Evolutionary conservation across 148 eudicot genomes (phyloP).

Genomic region (Arbutus unedo): DNA sequence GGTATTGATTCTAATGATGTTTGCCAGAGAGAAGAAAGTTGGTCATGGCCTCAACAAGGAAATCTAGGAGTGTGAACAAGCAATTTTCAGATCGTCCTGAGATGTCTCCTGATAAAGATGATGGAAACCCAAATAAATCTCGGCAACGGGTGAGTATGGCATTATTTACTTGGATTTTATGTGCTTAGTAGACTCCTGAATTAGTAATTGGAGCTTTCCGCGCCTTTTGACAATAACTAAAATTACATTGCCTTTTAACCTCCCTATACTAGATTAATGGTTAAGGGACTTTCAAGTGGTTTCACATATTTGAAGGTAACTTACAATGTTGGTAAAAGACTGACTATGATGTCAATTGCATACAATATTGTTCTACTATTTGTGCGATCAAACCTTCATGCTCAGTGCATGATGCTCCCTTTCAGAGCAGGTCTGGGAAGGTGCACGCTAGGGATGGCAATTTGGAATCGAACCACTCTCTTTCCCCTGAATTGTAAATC

Average conservation of each 20-base stretch:
- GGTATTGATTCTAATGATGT: not conserved
- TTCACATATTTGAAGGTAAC: too few species aligned
- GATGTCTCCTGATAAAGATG: slow-evolving; percentile 25
- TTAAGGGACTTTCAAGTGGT: not conserved
- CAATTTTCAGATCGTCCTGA: slow-evolving; percentile 25
- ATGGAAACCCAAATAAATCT: slow-evolving; percentile 28
- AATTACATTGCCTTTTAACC: not conserved
- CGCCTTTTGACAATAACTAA: not conserved
- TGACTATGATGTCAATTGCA: too few species aligned
- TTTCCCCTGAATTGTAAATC: too few species aligned
- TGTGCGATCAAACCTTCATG: too few species aligned
- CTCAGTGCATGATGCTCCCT: too few species aligned
- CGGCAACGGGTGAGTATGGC: slow-evolving; percentile 38
- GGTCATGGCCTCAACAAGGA: slow-evolving; percentile 47
- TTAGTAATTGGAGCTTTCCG: not conserved
- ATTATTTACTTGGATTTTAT: not conserved
- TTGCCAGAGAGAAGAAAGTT: slow-evolving; percentile 10
- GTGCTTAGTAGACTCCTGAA: not conserved
- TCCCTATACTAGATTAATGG: not conserved
- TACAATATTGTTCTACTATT: too few species aligned
- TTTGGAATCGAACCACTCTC: too few species aligned
- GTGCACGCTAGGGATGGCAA: too few species aligned
- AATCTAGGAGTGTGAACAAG: slow-evolving; percentile 37
- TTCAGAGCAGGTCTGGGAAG: too few species aligned
- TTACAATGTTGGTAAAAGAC: too few species aligned